Evolutionary conservation across 805 yeast species (phyloP), one percentile per base, ranked within the genome.

Genomic region (Myxozyma sirexii): DNA sequence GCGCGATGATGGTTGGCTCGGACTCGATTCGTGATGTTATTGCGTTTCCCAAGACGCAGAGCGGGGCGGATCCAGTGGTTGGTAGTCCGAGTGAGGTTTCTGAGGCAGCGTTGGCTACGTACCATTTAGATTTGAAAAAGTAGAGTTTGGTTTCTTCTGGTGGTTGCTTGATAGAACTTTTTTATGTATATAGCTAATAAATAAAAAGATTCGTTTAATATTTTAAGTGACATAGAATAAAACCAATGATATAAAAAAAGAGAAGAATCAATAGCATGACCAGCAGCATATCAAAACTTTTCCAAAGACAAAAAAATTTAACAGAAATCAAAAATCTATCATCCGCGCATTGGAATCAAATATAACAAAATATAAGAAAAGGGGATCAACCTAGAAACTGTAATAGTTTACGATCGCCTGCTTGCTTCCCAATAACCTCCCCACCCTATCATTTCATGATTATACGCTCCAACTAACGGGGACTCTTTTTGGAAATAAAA

Each of bases 1-100:
- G 96, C 68, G 94, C 99, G 0, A 90, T 93, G 93, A 71, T 93
- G 33, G 73, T 86, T n/a, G 94, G 90, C 0, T 79, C 86, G 19
- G 69, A 78, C 3, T 88, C 90, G 63, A 92, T 94, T 35, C 77
- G 97, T 65, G 97, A 94, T 70, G 98, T 94, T 2, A 87, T 94
- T 61, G 96, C 98, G 0, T 94, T 94, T 72, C 99, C 99, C 1
- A 94, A 94, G 75, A 90, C 91, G 46, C 86, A 87, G 65, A 82
- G 88, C 7, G 99, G 99, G 1, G 75, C 84, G 0, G 99, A 94
- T 70, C 84, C 90, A 1, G 90, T 93, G 46, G 96, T 94, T 5
- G 87, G 83, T 6, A 86, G 96, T 63, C 99, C 99, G 2, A 84
- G 91, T 47, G 70, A 68, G 24, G 91, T 90, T 1, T 71, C 78